Base-by-base conservation (phyloP, 371 early-diverging fungal species). In the Lichtheimia hyalospora region DNA sequence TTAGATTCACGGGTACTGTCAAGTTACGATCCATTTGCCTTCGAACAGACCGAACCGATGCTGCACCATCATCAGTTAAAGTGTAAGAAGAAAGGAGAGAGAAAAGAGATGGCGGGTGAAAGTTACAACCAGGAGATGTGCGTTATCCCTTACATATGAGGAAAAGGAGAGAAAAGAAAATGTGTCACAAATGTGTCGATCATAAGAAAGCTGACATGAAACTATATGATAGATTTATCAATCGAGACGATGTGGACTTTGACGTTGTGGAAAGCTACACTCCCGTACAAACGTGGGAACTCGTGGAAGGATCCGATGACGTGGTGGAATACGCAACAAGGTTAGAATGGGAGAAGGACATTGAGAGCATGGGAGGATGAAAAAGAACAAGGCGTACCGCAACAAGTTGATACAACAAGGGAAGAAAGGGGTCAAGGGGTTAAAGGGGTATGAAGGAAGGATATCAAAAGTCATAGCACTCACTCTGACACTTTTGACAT, bases 171-270 rank as follows among this genome's bases (percentile, higher is more conserved):
- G 2, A 8, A 8, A 34, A 8, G 10, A 34, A 10, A 10, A 8
- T 5, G n/a, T n/a, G n/a, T n/a, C n/a, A n/a, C n/a, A n/a, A n/a
- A n/a, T n/a, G n/a, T n/a, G 34, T 34, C 18, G 39, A 39, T 43
- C 24, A 25, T 6, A 23, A 15, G 52, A 13, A 23, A 14, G 18
- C 20, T 10, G 14, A 42, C 42, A 43, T 44, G 34, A 34, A 34
- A 34, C 34, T 8, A 34, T 34, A 8, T 34, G 34, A 34, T 58
- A 93, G 93, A 8, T 95, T 90, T 67, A 85, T 92, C 62, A 97
- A 96, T 73, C 77, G 86, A 6, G 94, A 95, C 28, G 92, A 92
- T 70, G 65, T 97, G 42, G 96, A 97, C 69, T 97, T 97, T 74
- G 94, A 92, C 63, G 85, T 72, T 14, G 93, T 90, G 5, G 90